Base-by-base conservation (phyloP, 2,329 filamentous ascomycete species). In the Trichoderma koningii region DNA sequence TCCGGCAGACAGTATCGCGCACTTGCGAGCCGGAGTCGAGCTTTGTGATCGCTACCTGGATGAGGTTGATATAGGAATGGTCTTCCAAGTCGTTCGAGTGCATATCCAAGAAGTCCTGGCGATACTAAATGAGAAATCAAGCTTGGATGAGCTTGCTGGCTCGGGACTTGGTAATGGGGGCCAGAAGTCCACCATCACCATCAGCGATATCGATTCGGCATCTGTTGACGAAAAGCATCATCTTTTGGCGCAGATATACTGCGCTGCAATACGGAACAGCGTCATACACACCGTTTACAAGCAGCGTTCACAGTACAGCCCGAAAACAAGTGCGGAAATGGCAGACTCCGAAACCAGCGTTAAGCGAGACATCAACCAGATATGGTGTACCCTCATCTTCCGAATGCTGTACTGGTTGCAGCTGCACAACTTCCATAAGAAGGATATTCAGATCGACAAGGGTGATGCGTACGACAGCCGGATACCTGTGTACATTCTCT, bases 381-480 rank as follows among this genome's bases (percentile, higher is more conserved):
- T 55, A 17, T 55, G 52, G 52, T 55, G 52, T 42, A 17, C 34
- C 3, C 52, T 55, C 30, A 23, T 55, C 15, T 41, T 41, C 12
- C 52, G 52, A 41, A 55, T 55, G 52, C 30, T 55, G 10, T 34
- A 55, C 34, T 55, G 52, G 52, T 34, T 55, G 6, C 30, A 55
- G 19, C 21, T 55, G 14, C 52, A 55, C 30, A 34, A 55, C 34
- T 55, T 55, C 26, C 52, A 55, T 7, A 55, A 41, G 41, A 55
- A 41, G 52, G 52, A 55, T 5, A 42, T 55, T 23, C 52, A 55
- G 21, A 9, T 55, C 14, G 23, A n/a, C 52, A 55, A 55, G 52
- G 34, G 52, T 17, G 52, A 55, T 53, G 51, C 51, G 12, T 53
- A 53, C 30, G 51, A 53, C 28, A 53, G 51, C 21, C 51, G 51